These are phyloP conservation scores for Solanum acaule DNA, from an alignment of 257 asterid species.

Conservation along the genomic window DNA sequence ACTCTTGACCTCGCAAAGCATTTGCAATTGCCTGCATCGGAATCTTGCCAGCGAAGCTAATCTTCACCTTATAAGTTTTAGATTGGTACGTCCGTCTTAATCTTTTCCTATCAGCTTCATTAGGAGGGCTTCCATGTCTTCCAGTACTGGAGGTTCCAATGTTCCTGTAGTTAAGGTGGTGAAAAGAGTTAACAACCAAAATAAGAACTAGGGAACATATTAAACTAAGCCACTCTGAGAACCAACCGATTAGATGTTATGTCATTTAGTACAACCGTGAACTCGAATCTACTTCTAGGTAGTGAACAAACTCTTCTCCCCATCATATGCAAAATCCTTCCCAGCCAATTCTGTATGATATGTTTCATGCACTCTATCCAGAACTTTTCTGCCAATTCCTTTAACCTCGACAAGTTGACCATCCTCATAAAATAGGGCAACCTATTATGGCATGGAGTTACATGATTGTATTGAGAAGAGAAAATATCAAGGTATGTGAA, in stretches of 20 bases:
- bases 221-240: background rate
- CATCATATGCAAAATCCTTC: conserved; percentile 66
- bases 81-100: conserved; percentile 57
- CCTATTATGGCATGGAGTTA: conserved; percentile 21
- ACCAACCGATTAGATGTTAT: conserved; percentile 55
- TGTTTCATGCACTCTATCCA: no score
- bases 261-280: conserved; percentile 76
- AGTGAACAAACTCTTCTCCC: conserved; percentile 90
- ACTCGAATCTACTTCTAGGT: conserved; percentile 74
- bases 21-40: conserved; percentile 77
- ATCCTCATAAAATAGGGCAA: conserved; percentile 85
- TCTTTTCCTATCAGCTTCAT: conserved; percentile 57
- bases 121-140: conserved; percentile 30
- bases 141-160: conserved; percentile 65
- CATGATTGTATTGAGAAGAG: background rate
- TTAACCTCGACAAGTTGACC: conserved; percentile 86
- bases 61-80: conserved; percentile 71
- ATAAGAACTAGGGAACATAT: background rate
- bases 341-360: conserved; percentile 34
- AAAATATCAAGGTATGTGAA: background rate
- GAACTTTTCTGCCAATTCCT: conserved; percentile 17
- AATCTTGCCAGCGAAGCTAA: conserved; percentile 67
- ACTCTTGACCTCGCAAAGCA: conserved; percentile 83
- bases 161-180: conserved; percentile 34
- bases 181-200: background rate